Percentiles rank a stretch among this genome's conserved stretches.
Conservation (phyloP, 495 filamentous ascomycete genomes). For the Thermochaetoides thermophila region DNA sequence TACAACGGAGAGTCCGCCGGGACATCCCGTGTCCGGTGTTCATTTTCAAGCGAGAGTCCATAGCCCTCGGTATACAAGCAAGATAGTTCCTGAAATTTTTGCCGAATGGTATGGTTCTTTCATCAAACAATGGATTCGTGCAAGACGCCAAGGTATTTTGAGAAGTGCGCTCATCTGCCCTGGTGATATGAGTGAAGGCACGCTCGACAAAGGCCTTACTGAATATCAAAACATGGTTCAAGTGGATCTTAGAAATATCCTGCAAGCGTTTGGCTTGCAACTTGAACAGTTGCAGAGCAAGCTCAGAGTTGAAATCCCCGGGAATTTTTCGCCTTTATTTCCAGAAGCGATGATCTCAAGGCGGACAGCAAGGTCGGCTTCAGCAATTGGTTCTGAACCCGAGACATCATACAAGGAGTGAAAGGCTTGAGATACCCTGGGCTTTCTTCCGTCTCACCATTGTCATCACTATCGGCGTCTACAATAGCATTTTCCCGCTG, state of each 20-base stretch:
- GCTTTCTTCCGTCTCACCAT: too few relatives aligned
- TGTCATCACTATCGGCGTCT: conserved; percentile 1
- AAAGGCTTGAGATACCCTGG: too few relatives aligned
- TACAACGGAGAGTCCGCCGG: neutral
- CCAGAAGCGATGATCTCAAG: conserved; percentile 8
- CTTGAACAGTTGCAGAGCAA: conserved; percentile 14
- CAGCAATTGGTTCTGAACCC: conserved; percentile 4
- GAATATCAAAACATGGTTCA: conserved; percentile 3
- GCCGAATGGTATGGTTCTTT: conserved; percentile 14
- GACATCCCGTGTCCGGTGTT: neutral
- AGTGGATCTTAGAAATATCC: conserved; percentile 10
- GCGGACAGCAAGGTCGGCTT: conserved; percentile 2
- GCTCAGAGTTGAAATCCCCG: conserved; percentile 7
- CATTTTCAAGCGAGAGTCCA: neutral
- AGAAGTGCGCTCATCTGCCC: conserved; percentile 6
- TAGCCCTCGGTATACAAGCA: neutral
- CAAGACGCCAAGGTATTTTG: conserved; percentile 13
- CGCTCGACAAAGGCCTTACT: conserved; percentile 9
- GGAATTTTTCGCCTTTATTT: conserved; percentile 15
- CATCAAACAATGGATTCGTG: conserved; percentile 25
- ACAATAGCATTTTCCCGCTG: conserved; percentile 1
- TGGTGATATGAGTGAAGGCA: conserved; percentile 9
- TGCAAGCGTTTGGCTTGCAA: conserved; percentile 10
- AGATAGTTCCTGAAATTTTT: conserved; percentile 23
- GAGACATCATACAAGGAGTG: conserved; percentile 11